Conservation (phyloP, 2,329 filamentous ascomycete species). For the Pseudonectria foliicola region DNA sequence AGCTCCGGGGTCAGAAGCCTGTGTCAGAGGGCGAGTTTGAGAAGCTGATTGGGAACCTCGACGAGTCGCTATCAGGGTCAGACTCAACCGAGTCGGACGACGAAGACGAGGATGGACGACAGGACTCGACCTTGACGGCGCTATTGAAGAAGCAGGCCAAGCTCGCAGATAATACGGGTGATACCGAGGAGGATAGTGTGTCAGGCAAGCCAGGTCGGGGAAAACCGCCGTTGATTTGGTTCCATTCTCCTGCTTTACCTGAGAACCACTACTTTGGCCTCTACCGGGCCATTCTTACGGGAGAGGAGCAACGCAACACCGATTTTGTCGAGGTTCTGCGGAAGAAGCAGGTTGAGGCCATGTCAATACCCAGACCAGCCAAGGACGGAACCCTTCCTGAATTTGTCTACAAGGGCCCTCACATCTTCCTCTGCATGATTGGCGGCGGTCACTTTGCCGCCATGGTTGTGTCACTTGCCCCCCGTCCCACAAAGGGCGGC, state of each 20-base stretch:
- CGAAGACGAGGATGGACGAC: slow-evolving; percentile 48
- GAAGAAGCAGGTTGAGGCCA: slow-evolving; percentile 69
- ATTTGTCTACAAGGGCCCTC: slow-evolving; percentile 60
- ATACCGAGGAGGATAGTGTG: slow-evolving; percentile 32
- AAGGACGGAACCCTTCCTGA: slow-evolving; percentile 52
- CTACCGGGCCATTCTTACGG: slow-evolving; percentile 74
- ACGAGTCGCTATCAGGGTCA: slow-evolving; percentile 89
- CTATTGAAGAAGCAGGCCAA: slow-evolving; percentile 79
- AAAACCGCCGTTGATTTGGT: slow-evolving; percentile 77
- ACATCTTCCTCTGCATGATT: slow-evolving; percentile 97
- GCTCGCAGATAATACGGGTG: slow-evolving; percentile 46
- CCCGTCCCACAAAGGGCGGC: slow-evolving; percentile 64
- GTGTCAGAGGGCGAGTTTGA: slow-evolving; percentile 82
- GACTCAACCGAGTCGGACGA: slow-evolving; percentile 66
- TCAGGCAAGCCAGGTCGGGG: slow-evolving; percentile 48
- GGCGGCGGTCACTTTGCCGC: slow-evolving; percentile 95
- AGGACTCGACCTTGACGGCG: slow-evolving; percentile 65
- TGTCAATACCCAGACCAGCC: slow-evolving; percentile 42
- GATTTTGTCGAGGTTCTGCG: slow-evolving; percentile 61
- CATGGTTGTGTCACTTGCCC: slow-evolving; percentile 86
- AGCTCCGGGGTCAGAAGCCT: slow-evolving; percentile 63
- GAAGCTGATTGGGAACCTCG: slow-evolving; percentile 73
- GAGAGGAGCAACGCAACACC: slow-evolving; percentile 56
- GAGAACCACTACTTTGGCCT: slow-evolving; percentile 75
- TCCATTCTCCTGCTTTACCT: slow-evolving; percentile 67